A percentile compares a stretch with the other conserved stretches of the same genome.
phyloP scores from a whole-genome alignment of 2,329 filamentous ascomycete species.

The Biscogniauxia mediterranea region DNA sequence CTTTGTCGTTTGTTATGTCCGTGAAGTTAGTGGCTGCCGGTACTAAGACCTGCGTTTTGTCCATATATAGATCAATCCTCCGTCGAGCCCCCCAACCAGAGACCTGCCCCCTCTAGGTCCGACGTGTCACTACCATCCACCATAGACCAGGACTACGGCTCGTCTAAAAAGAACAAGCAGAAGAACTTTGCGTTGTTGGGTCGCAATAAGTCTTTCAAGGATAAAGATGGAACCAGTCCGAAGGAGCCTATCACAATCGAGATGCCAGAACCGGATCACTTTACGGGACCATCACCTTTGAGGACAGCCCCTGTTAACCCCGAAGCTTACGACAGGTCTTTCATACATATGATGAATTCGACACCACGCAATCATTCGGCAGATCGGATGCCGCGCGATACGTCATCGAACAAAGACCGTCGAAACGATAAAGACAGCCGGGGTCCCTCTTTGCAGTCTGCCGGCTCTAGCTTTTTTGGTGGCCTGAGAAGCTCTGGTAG shows the following conservation, averaged over 20 bases:
- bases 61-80: slow-evolving; percentile 28
- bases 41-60: slow-evolving; percentile 16
- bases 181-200: slow-evolving; percentile 55
- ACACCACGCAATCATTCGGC: slow-evolving; percentile 68
- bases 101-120: slow-evolving; percentile 44
- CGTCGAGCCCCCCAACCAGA: slow-evolving; percentile 37
- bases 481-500: slow-evolving; percentile 71
- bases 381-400: slow-evolving; percentile 58
- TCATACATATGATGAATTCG: slow-evolving; percentile 66
- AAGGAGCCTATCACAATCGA: slow-evolving; percentile 35
- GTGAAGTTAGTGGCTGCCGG: slow-evolving; percentile 21
- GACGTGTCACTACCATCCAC: slow-evolving; percentile 51
- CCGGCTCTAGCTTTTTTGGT: slow-evolving; percentile 65
- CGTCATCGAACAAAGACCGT: slow-evolving; percentile 40
- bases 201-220: slow-evolving; percentile 52
- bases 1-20: slow-evolving; percentile 5
- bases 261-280: slow-evolving; percentile 37
- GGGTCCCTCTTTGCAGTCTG: slow-evolving; percentile 51
- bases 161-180: slow-evolving; percentile 48
- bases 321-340: slow-evolving; percentile 58
- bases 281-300: slow-evolving; percentile 42
- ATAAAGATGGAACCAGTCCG: slow-evolving; percentile 38
- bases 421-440: slow-evolving; percentile 48
- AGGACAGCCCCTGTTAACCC: slow-evolving; percentile 62
- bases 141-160: slow-evolving; percentile 45